Base-by-base conservation (phyloP, 352 stramenopile species). In the Hyaloperonospora arabidopsidis region DNA sequence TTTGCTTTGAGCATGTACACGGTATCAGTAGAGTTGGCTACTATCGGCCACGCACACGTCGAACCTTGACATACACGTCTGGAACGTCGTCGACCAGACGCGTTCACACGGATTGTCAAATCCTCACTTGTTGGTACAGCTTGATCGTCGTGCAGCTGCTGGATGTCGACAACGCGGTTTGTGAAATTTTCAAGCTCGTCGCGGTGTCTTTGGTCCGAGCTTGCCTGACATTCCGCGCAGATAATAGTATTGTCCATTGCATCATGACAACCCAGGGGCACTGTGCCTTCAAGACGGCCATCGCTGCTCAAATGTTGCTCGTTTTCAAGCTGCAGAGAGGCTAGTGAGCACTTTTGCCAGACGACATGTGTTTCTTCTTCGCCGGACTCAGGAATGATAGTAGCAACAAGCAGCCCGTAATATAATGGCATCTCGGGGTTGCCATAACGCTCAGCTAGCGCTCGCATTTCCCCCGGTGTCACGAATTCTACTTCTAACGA, bases 1-100 rank as follows among this genome's bases (percentile, higher is more conserved):
- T 85, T 87, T 4, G 76, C 70, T 53, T 93, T 93, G 8, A 93
- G 53, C 44, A 88, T 72, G 36, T 84, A 86, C 12, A 90, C 73
- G 0, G 76, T 84, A 52, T 93, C 82, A 22, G 66, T 71, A 5
- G 82, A 70, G 47, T 78, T 88, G 2, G 79, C 72, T 13, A 52
- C 8, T 32, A 92, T 68, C 3, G 57, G 53, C 78, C 77, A 87
- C 6, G 32, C 79, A 7, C 62, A 68, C 21, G 67, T 67, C 13
- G 79, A 72, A 12, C 70, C 72, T 18, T 68, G 70, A 29, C 76
- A 74, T 54, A 83, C 85, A 8, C 82, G 77, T 57, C 70, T 74
- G 1, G 82, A 92, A 5, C 82, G 68, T 13, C 82, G 66, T 46
- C 79, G 76, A n/a, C 70, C 67, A 1, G 59, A 68, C 11, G 62